Evolutionary conservation across 352 stramenopile species (phyloP).

Genomic region (Pythium coloratum): DNA sequence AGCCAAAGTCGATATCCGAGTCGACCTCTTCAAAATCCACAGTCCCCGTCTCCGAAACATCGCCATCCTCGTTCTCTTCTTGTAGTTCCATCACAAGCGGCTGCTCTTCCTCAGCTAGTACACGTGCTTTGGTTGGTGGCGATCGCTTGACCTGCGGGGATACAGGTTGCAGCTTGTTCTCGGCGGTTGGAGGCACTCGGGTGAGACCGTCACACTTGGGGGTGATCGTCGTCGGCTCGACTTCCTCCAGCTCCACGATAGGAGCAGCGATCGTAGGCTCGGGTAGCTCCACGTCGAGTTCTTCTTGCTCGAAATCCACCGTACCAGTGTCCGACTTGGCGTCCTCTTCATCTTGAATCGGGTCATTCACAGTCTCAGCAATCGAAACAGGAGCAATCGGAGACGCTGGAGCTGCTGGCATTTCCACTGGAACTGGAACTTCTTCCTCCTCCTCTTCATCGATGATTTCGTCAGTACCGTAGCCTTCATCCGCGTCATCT

Average conservation of each 20-base stretch:
- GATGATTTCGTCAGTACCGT: slow-evolving; percentile 12
- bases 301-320: slow-evolving; percentile 19
- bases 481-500: slow-evolving; percentile 11
- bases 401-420: background rate
- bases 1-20: slow-evolving; percentile 28
- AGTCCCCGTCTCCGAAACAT: slow-evolving; percentile 11
- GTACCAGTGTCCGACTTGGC: slow-evolving; percentile 22
- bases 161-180: slow-evolving; percentile 19
- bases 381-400: background rate
- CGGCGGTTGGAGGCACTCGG: background rate
- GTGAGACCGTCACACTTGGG: background rate
- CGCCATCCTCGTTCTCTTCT: background rate
- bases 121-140: slow-evolving; percentile 2
- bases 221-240: background rate
- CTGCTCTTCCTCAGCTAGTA: background rate
- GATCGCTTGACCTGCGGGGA: slow-evolving; percentile 18
- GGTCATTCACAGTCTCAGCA: background rate
- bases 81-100: background rate
- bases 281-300: slow-evolving; percentile 1
- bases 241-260: background rate
- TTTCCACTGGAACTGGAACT: background rate
- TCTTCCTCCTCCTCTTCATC: background rate
- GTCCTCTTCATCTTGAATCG: background rate
- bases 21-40: slow-evolving; percentile 22
- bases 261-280: background rate